Percentiles rank a stretch among this genome's conserved stretches.
Conservation (phyloP, 148 eudicot genomes). For the Gaultheria prostrata region DNA sequence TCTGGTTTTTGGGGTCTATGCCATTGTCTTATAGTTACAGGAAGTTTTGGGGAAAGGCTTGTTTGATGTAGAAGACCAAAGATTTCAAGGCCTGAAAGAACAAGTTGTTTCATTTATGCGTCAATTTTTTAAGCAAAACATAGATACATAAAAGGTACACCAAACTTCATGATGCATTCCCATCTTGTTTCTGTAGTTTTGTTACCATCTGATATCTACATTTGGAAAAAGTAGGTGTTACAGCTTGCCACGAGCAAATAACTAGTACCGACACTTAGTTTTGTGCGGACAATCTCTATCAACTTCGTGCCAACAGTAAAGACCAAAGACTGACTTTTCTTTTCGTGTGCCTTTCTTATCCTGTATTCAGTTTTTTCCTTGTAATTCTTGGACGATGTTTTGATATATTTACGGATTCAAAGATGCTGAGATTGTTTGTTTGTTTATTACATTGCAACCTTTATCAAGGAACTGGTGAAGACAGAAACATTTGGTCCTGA, state of each 20-base stretch:
- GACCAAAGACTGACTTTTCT: background rate
- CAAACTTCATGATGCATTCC: background rate
- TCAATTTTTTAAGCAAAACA: too few relatives aligned
- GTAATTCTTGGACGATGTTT: background rate
- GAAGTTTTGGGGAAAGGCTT: too few relatives aligned
- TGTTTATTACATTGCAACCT: slow-evolving; percentile 1
- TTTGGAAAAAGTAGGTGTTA: background rate
- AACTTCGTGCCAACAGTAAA: background rate
- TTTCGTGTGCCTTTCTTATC: background rate
- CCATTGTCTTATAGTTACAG: too few relatives aligned
- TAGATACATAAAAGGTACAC: too few relatives aligned
- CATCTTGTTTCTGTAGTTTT: background rate
- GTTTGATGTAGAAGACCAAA: too few relatives aligned
- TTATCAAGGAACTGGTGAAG: background rate
- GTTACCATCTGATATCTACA: background rate
- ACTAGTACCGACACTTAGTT: background rate
- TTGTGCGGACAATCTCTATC: background rate
- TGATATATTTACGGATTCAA: background rate
- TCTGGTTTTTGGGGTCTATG: too few relatives aligned
- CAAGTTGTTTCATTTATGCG: too few relatives aligned
- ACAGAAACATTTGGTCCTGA: background rate
- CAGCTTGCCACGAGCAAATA: background rate
- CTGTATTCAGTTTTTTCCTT: background rate
- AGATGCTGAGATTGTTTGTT: background rate
- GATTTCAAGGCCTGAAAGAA: too few relatives aligned